phyloP scores from a whole-genome alignment of 2,329 filamentous ascomycete genomes.

The Exophiala viscosa region DNA sequence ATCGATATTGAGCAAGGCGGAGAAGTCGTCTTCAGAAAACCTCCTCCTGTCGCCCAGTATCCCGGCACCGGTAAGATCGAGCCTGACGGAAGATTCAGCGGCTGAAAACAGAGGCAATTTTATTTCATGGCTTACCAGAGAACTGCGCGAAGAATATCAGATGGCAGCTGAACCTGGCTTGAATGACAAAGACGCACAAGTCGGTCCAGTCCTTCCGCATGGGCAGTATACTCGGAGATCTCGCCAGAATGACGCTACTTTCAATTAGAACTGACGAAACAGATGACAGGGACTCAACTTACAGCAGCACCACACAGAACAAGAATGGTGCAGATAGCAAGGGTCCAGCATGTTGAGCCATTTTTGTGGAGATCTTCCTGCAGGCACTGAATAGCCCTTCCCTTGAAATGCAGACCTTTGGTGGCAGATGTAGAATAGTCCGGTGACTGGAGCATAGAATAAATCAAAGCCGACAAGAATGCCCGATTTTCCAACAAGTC shows the following conservation, averaged over 20 bases:
- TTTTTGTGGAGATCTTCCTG: constrained; percentile 4
- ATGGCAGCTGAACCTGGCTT: not conserved
- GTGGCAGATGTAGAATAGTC: constrained; percentile 3
- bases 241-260: constrained; percentile 10
- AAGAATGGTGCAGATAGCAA: constrained; percentile 12
- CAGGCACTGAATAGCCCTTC: constrained; percentile 10
- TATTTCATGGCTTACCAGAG: constrained; percentile 4
- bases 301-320: constrained; percentile 9
- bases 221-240: constrained; percentile 7
- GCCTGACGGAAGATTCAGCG: constrained; percentile 5
- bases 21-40: constrained; percentile 5
- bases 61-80: constrained; percentile 6
- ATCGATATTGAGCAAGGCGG: not conserved
- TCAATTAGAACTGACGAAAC: not conserved
- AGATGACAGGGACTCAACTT: not conserved
- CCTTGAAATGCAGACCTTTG: constrained; percentile 10
- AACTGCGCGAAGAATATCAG: constrained; percentile 8
- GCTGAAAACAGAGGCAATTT: not conserved
- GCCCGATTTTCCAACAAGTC: constrained; percentile 8
- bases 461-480: constrained; percentile 10
- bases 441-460: constrained; percentile 8
- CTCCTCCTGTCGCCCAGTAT: constrained; percentile 1
- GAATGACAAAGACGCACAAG: constrained; percentile 7
- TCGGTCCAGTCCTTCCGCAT: constrained; percentile 10
- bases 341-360: constrained; percentile 1